These are phyloP conservation scores for Populus hybrid DNA, from an alignment of 441 rosid genomes.

Conservation along the genomic window DNA sequence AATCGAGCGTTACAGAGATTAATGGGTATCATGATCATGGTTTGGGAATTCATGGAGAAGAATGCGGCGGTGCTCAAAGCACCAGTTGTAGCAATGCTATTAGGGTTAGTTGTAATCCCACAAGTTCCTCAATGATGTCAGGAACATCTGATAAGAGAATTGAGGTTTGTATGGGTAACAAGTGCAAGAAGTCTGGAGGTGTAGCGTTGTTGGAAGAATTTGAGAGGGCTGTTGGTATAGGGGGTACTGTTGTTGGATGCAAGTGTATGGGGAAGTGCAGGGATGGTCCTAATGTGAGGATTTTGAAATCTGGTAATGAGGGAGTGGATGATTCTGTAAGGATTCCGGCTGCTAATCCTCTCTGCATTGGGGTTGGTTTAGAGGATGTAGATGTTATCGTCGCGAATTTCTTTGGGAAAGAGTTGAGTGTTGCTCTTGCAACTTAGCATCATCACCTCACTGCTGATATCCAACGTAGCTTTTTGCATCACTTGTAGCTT, in stretches of 20 bases:
- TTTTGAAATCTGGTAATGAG: conserved; percentile 5
- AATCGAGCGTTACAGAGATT: neutral
- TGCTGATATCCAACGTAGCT: neutral
- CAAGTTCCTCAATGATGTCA: neutral
- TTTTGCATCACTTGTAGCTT: neutral
- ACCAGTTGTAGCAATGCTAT: neutral
- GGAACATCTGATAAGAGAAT: conserved; percentile 28
- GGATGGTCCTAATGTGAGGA: conserved; percentile 75
- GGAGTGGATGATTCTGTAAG: conserved; percentile 25
- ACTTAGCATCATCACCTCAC: conserved; percentile 4
- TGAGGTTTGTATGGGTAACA: conserved; percentile 81
- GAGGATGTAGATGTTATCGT: conserved; percentile 60
- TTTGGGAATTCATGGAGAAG: neutral
- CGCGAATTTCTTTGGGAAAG: conserved; percentile 36
- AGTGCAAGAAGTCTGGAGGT: conserved; percentile 72
- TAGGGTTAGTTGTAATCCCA: neutral
- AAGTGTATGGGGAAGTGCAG: conserved; percentile 84
- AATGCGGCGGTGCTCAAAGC: conserved; percentile 1
- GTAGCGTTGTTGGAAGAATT: conserved; percentile 56
- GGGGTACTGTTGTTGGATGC: conserved; percentile 51
- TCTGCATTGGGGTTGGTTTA: conserved; percentile 64
- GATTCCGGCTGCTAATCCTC: conserved; percentile 37
- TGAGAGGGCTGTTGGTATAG: conserved; percentile 40
- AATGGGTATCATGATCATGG: neutral
- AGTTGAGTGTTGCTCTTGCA: conserved; percentile 24